Conservation (phyloP, 805 yeast genomes). For the Monosporozyma solicola region DNA sequence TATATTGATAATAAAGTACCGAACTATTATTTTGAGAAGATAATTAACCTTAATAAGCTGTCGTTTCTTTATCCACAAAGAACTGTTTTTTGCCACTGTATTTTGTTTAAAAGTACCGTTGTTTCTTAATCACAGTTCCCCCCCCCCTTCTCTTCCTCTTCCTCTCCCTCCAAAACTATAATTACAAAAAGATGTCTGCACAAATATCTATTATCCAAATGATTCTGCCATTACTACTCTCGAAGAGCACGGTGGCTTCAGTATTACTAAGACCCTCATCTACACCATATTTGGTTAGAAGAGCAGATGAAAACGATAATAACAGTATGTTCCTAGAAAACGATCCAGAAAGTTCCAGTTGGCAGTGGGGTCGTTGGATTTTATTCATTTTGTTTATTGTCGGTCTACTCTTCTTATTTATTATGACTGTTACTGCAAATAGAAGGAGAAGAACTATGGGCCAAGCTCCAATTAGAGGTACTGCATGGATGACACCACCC, state of each 20-base stretch:
- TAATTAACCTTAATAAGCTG: too few species aligned
- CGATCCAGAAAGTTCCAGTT: conserved; percentile 14
- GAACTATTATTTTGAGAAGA: neutral
- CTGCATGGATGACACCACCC: conserved; percentile 86
- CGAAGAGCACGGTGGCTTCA: neutral
- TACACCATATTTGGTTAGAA: neutral
- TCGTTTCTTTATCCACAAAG: too few species aligned
- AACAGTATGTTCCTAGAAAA: neutral
- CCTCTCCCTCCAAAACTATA: too few species aligned
- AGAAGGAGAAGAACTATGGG: conserved; percentile 38
- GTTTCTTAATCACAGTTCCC: neutral
- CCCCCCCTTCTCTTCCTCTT: neutral
- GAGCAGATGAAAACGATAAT: neutral
- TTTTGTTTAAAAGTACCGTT: neutral
- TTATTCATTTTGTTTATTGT: conserved; percentile 53
- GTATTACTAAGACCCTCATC: neutral
- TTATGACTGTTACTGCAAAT: conserved; percentile 48
- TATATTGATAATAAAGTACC: neutral
- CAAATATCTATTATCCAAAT: neutral
- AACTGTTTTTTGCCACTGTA: neutral
- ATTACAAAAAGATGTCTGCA: neutral
- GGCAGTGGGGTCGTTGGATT: conserved; percentile 49
- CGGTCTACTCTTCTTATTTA: conserved; percentile 36
- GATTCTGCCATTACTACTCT: neutral
- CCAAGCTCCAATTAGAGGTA: conserved; percentile 57